phyloP scores from a whole-genome alignment of 2,329 filamentous ascomycete species.

The Colletotrichum theobromicola region DNA sequence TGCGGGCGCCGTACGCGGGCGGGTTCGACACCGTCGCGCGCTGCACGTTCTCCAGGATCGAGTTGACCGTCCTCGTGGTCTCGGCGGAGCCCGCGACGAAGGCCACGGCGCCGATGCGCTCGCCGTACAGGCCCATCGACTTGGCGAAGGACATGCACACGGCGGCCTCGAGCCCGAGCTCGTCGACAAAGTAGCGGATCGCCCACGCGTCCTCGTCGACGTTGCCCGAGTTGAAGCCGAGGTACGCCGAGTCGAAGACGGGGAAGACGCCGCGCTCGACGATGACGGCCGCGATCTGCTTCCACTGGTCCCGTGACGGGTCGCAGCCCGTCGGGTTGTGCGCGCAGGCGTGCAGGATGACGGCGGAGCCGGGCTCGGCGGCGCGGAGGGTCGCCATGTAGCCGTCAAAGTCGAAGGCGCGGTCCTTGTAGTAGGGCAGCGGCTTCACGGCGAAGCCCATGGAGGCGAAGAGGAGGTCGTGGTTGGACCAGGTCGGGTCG shows the following conservation, averaged over 20 bases:
- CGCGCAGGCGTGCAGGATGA: conserved; percentile 46
- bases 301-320: conserved; percentile 38
- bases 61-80: conserved; percentile 23
- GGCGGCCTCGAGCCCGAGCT: conserved; percentile 51
- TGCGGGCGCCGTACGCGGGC: conserved; percentile 37
- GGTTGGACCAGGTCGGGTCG: conserved; percentile 47
- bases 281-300: conserved; percentile 30
- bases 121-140: conserved; percentile 55
- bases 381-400: conserved; percentile 30
- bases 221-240: conserved; percentile 37
- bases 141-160: conserved; percentile 68
- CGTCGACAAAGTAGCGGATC: conserved; percentile 36
- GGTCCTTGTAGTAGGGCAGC: conserved; percentile 39
- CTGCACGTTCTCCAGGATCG: conserved; percentile 35
- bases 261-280: conserved; percentile 29
- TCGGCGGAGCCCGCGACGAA: conserved; percentile 29
- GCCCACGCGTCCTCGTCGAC: conserved; percentile 36
- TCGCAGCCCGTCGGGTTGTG: conserved; percentile 49
- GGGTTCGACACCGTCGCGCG: conserved; percentile 39
- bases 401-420: conserved; percentile 35
- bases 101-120: conserved; percentile 35
- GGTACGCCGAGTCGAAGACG: conserved; percentile 38
- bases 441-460: conserved; percentile 36
- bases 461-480: conserved; percentile 38
- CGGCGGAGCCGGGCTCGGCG: conserved; percentile 28